phyloP scores from a whole-genome alignment of 495 filamentous ascomycete genomes.

The Penicillium robsamsonii region DNA sequence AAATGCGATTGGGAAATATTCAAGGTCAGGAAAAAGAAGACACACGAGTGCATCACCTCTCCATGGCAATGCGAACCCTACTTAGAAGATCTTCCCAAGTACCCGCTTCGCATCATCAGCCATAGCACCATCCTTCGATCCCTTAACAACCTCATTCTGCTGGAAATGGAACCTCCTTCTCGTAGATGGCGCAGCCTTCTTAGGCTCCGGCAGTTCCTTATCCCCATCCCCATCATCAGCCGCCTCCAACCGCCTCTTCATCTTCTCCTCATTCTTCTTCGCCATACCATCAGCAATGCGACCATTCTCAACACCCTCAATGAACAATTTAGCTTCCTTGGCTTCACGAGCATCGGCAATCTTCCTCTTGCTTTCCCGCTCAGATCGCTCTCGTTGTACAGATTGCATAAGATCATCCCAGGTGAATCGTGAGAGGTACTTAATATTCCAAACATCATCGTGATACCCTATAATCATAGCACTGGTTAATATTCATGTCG shows the following conservation, averaged over 20 bases:
- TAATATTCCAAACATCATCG: conserved; percentile 88
- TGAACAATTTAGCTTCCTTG: conserved; percentile 79
- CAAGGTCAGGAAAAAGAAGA: no score
- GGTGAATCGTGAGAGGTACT: conserved; percentile 74
- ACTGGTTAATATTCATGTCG: background rate
- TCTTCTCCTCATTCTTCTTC: conserved; percentile 61
- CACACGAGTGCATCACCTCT: no score
- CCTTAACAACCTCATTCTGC: conserved; percentile 61
- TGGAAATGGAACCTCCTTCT: conserved; percentile 76
- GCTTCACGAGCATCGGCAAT: conserved; percentile 73
- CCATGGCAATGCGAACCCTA: background rate
- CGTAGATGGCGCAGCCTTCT: conserved; percentile 29
- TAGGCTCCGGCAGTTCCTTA: conserved; percentile 12
- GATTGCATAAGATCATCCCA: conserved; percentile 66
- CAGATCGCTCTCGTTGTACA: conserved; percentile 76
- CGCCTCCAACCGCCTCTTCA: conserved; percentile 36
- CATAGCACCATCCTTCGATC: conserved; percentile 46
- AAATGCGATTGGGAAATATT: no score
- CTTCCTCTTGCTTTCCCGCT: conserved; percentile 73
- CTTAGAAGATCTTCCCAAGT: conserved; percentile 73
- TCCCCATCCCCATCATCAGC: conserved; percentile 19
- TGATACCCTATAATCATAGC: conserved; percentile 52
- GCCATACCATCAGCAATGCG: conserved; percentile 72
- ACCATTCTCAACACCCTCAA: conserved; percentile 77
- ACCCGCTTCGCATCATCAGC: conserved; percentile 73